Base-by-base conservation (phyloP, 2,329 filamentous ascomycete genomes). In the Pseudogymnoascus sp. region DNA sequence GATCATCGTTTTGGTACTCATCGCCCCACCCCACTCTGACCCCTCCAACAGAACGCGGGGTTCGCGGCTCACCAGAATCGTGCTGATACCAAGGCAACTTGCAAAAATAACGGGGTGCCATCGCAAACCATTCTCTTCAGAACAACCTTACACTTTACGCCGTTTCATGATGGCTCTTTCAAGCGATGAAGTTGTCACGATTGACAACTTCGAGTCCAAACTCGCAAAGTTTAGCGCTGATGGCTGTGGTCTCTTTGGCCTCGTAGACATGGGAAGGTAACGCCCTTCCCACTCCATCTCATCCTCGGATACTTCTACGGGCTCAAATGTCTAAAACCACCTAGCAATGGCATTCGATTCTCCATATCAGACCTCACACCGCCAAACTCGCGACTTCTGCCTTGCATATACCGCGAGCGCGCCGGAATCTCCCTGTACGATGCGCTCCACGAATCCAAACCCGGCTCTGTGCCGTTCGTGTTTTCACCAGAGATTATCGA, bases 321-420 rank as follows among this genome's bases (percentile, higher is more conserved):
- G 60, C 23, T 37, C 16, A 28, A 34, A 60, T n/a, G 23, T 31
- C 63, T 71, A 61, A 71, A 60, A 16, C n/a, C 14, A 16, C 7
- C 41, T 64, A 91, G 92, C 79, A 97, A 96, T 79, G 93, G 92
- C 71, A 93, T 96, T 71, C 90, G 93, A 63, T 96, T 96, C 80
- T 93, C 91, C 51, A 91, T 96, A 71, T 90, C 92, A 7, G 87
- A 92, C 68, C 81, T 96, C n/a, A 83, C 86, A 3, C 87, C 89
- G 21, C 84, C 86, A 3, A 84, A 80, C 41, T 82, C 89, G 23
- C 88, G 92, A 23, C 85, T 92, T 23, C 81, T 96, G 45, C 86
- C 83, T 16, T 93, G 89, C 25, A 71, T 96, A 64, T 96, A 91
- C 76, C 85, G 89, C 70, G 86, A 92, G 70, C 87, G 93, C 5